Evolutionary conservation across 1,139 yeast species (phyloP), one percentile per base, ranked within the genome.

Genomic region (Nakaseomyces bracarensis): DNA sequence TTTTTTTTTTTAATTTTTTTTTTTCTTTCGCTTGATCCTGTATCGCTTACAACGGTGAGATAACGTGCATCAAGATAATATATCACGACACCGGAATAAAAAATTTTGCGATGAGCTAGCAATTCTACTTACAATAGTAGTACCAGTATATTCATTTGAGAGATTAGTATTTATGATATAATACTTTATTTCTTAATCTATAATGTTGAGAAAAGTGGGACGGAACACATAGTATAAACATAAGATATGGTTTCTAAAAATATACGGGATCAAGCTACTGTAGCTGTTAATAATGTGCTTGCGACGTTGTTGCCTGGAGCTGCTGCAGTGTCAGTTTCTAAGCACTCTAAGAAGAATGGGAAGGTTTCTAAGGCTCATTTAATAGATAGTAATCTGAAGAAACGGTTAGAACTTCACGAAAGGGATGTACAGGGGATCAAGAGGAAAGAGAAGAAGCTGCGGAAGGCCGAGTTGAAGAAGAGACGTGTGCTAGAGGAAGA

Each of bases 401-500:
- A 59, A 40, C 54, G 60, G 36, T 53, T 64, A 4, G 54, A 52
- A 30, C 49, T 66, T 36, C 64, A 64, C 43, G 62, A 66, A 22
- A 55, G 59, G 15, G 70, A 69, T 42, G 35, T 30, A 4, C 23
- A 22, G 10, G 29, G 20, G 2, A 35, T 34, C 10, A 34, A 34
- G 30, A 40, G 38, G 51, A 68, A 64, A 50, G 65, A 66, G 45
- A 73, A 69, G 50, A 61, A 64, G 36, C 48, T 52, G 29, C 68
- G 66, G 49, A 68, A 68, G 48, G 57, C 61, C 36, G 63, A 62
- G 40, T 64, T 71, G 28, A 69, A 63, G 49, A 64, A 65, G 45
- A 60, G 62, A 28, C 56, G 60, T 25, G 64, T 60, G n/a, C 55
- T 60, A 16, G 67, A 71, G 14, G 63, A 65, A 31, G 65, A 67